phyloP scores from a whole-genome alignment of 1,139 yeast species.

The Pichia sp. region DNA sequence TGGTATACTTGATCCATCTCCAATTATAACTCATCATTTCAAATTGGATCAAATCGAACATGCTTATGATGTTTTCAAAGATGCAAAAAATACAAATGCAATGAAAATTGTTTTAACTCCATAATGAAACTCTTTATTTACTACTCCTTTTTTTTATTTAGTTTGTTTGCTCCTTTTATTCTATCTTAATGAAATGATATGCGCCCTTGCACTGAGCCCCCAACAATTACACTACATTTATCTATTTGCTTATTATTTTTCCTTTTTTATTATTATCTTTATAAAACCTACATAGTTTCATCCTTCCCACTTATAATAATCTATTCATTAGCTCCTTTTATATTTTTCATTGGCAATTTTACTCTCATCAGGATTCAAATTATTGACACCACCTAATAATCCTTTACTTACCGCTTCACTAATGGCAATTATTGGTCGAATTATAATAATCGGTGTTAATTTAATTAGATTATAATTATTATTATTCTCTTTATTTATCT shows the following conservation, averaged over 20 bases:
- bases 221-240: too few species aligned
- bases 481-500: slow-evolving; percentile 55
- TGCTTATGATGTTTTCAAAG: slow-evolving; percentile 52
- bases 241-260: too few species aligned
- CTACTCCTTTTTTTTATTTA: too few species aligned
- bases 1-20: slow-evolving; percentile 34
- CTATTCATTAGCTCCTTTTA: slow-evolving; percentile 22
- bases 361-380: slow-evolving; percentile 59
- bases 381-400: slow-evolving; percentile 77
- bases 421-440: slow-evolving; percentile 87
- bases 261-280: too few species aligned
- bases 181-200: too few species aligned
- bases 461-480: slow-evolving; percentile 58
- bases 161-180: too few species aligned
- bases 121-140: too few species aligned
- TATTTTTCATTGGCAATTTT: slow-evolving; percentile 47
- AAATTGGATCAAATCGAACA: slow-evolving; percentile 51
- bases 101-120: slow-evolving; percentile 33
- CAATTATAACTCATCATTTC: slow-evolving; percentile 58
- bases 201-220: too few species aligned
- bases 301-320: background rate
- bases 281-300: background rate
- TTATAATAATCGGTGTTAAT: slow-evolving; percentile 72
- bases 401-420: slow-evolving; percentile 85
- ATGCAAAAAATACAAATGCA: slow-evolving; percentile 39